Percentiles rank a stretch among this genome's conserved stretches.
These are phyloP conservation scores for Hypoxylon intermedium DNA, from an alignment of 495 filamentous ascomycete genomes.

Conservation along the genomic window DNA sequence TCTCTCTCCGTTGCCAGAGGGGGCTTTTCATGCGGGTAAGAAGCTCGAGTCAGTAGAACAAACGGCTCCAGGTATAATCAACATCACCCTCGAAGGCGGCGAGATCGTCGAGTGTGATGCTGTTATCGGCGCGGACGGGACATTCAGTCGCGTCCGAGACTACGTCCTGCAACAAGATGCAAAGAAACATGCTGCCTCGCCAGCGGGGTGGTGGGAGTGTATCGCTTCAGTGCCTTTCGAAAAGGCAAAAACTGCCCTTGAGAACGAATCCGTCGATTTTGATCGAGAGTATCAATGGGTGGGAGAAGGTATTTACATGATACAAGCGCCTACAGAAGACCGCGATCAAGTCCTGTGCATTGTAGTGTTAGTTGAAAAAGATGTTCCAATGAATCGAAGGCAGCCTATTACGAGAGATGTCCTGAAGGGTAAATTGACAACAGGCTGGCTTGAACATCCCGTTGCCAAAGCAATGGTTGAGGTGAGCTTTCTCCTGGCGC, in stretches of 20 bases:
- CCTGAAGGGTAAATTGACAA: neutral
- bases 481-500: conserved; percentile 7
- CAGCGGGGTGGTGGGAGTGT: conserved; percentile 32
- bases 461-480: conserved; percentile 23
- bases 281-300: conserved; percentile 35
- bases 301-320: conserved; percentile 22
- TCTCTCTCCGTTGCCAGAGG: conserved; percentile 15
- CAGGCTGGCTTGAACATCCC: conserved; percentile 15
- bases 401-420: conserved; percentile 15
- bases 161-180: conserved; percentile 14
- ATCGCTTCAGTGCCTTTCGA: conserved; percentile 23
- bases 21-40: conserved; percentile 18
- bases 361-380: conserved; percentile 13
- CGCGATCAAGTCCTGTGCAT: conserved; percentile 26
- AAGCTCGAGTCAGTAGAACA: conserved; percentile 17
- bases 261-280: conserved; percentile 18
- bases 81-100: conserved; percentile 30
- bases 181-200: conserved; percentile 15
- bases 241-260: conserved; percentile 21
- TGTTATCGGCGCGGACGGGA: conserved; percentile 43
- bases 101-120: conserved; percentile 24
- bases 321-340: conserved; percentile 26
- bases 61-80: neutral
- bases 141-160: conserved; percentile 31
- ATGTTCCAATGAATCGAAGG: conserved; percentile 14